phyloP scores from a whole-genome alignment of 2,329 filamentous ascomycete species.

The Teratosphaeria zuluensis region DNA sequence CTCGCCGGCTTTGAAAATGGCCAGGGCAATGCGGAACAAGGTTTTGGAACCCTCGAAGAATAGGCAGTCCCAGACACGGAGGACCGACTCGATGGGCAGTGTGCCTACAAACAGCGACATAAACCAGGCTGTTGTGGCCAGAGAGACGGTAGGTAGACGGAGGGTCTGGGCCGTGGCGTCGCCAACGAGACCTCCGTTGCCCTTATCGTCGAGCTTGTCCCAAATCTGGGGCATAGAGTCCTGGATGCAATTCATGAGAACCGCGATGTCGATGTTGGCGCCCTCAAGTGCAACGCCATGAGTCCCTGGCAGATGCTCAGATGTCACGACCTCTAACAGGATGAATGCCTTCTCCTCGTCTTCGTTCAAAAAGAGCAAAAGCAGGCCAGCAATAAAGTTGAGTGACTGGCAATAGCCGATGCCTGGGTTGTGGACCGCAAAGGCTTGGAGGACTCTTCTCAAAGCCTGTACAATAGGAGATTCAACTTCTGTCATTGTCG shows the following conservation, averaged over 20 bases:
- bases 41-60: slow-evolving; percentile 94
- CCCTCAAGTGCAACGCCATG: slow-evolving; percentile 85
- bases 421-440: slow-evolving; percentile 78
- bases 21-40: slow-evolving; percentile 80
- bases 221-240: slow-evolving; percentile 77
- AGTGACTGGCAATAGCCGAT: slow-evolving; percentile 95
- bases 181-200: slow-evolving; percentile 43
- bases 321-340: slow-evolving; percentile 85
- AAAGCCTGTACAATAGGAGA: slow-evolving; percentile 72
- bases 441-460: slow-evolving; percentile 77
- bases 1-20: slow-evolving; percentile 85
- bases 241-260: slow-evolving; percentile 78
- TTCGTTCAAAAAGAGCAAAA: slow-evolving; percentile 72
- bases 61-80: slow-evolving; percentile 90
- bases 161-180: slow-evolving; percentile 31
- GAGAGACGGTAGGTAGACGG: slow-evolving; percentile 75
- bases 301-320: slow-evolving; percentile 78
- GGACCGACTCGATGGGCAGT: slow-evolving; percentile 79
- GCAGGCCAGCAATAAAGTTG: slow-evolving; percentile 84
- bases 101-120: slow-evolving; percentile 96
- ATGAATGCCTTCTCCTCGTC: slow-evolving; percentile 88
- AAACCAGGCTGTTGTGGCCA: slow-evolving; percentile 94
- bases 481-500: slow-evolving; percentile 48
- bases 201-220: slow-evolving; percentile 76
- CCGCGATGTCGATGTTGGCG: slow-evolving; percentile 86